Evolutionary conservation across 345 rosid species (phyloP), one percentile per base, ranked within the genome.

Genomic region (Ceriops zippeliana): DNA sequence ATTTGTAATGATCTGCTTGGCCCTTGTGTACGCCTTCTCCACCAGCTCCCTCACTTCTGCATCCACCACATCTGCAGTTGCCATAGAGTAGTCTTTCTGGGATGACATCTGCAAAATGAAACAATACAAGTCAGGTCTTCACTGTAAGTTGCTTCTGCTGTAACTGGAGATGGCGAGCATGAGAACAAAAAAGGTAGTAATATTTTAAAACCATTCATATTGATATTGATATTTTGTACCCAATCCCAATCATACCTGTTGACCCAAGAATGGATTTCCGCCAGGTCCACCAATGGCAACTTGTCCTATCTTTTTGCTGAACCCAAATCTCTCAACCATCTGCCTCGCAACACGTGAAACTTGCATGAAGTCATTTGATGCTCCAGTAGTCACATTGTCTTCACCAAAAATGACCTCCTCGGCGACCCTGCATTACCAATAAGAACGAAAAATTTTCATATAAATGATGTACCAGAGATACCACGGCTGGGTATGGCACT

Each of bases 271-370:
- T 52, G 99, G 99, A 62, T 95, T 90, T 75, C 99, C 99, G 65
- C 99, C 99, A 38, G 88, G 80, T 66, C 96, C 96, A 10, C 97
- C 97, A 53, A 95, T 87, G 17, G 97, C 99, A 63, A 95, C 81
- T 78, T 95, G 97, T 42, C 99, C 99, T 49, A 95, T 95, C 85
- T 90, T 95, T 78, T 90, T 95, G 86, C 97, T 91, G 86, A 95
- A 90, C 8, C 97, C 97, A 54, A 90, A 91, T 72, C 99, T 88
- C 85, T 95, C 97, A 15, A 95, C 91, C 99, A 95, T 95, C 80
- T 95, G 99, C 71, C 99, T 86, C n/a, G 99, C 99, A 63, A 95
- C 99, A 34, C 97, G 83, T 21, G 97, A 95, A 46, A 95, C 99
- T 87, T 91, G 96, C 97, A 95, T 91, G 84, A 95, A 91, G 81